Evolutionary conservation across 345 rosid species (phyloP), one percentile per base, ranked within the genome.

Genomic region (Citrus medica): DNA sequence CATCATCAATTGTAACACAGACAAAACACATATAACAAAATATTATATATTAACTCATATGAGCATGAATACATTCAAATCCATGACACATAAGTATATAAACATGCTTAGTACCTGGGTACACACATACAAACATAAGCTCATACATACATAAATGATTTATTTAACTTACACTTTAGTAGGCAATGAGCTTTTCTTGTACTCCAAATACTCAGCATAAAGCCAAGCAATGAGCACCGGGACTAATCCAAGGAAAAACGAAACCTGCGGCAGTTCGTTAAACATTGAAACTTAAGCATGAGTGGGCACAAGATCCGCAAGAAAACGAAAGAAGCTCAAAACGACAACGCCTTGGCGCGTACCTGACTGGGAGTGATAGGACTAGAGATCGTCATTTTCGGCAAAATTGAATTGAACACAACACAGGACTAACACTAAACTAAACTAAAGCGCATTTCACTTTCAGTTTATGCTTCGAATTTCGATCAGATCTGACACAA

Each of bases 301-400:
- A 75, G 33, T 6, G 55, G n/a, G 0, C 9, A 53, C 13, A 7
- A 71, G 80, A 84, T 77, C 85, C 21, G 37, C 19, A 30, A 63
- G 58, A 12, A 28, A 53, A 22, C 22, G 35, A 12, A 33, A 37
- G 30, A 40, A 68, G 37, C 14, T 75, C 32, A 48, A 14, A 33
- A 28, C 12, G 32, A 28, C 14, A 42, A 8, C 51, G 13, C 62
- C 33, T 69, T 61, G 69, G 48, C 63, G 92, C 98, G 37, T 70
- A 93, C 98, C 87, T 93, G 98, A 67, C 92, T 92, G 64, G 97
- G 92, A 71, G 94, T 87, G 61, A 92, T 68, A 59, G 92, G 89
- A 80, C 86, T 81, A 75, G 73, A 60, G 78, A 87, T 83, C 85
- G 78, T 65, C 95, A 89, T 91, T 79, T 76, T 32, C 25, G 13